These are phyloP conservation scores for Zalaria sp. DNA, from an alignment of 2,329 filamentous ascomycete species.

Conservation along the genomic window DNA sequence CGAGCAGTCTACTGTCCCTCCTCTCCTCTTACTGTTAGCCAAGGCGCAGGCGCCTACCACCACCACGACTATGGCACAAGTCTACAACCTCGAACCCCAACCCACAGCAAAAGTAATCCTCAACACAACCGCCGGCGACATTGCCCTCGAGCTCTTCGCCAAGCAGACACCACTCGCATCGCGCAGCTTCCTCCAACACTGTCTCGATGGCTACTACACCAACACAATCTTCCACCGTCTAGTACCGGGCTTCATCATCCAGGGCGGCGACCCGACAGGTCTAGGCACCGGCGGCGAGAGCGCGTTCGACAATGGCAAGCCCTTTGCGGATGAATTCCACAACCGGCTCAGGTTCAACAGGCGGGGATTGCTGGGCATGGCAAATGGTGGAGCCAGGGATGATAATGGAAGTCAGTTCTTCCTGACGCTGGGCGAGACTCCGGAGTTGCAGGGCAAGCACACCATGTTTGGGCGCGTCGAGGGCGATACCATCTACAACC, in stretches of 20 bases:
- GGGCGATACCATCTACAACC: conserved; percentile 89
- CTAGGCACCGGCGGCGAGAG: conserved; percentile 85
- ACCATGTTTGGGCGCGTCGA: conserved; percentile 87
- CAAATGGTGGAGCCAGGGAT: conserved; percentile 63
- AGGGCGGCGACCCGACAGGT: conserved; percentile 88
- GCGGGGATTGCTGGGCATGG: conserved; percentile 86
- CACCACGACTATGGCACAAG: conserved; percentile 53
- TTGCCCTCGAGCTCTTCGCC: conserved; percentile 86
- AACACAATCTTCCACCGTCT: conserved; percentile 89
- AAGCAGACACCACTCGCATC: conserved; percentile 84
- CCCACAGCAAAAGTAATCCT: conserved; percentile 85
- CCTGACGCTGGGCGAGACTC: conserved; percentile 69
- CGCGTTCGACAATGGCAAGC: conserved; percentile 74
- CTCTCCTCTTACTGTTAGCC: too few relatives aligned
- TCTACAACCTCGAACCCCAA: conserved; percentile 90
- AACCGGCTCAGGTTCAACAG: conserved; percentile 85
- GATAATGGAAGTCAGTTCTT: conserved; percentile 97
- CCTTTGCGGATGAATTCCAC: conserved; percentile 84
- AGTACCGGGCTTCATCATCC: conserved; percentile 80
- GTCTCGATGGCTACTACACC: conserved; percentile 89
- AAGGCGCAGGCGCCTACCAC: too few relatives aligned
- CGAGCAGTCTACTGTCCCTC: too few relatives aligned
- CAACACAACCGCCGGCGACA: conserved; percentile 77
- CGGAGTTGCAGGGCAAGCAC: conserved; percentile 78
- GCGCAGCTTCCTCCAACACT: conserved; percentile 91